phyloP scores from a whole-genome alignment of 228 moss, liverwort and hornwort species.

The Sphagnum magellanicum region DNA sequence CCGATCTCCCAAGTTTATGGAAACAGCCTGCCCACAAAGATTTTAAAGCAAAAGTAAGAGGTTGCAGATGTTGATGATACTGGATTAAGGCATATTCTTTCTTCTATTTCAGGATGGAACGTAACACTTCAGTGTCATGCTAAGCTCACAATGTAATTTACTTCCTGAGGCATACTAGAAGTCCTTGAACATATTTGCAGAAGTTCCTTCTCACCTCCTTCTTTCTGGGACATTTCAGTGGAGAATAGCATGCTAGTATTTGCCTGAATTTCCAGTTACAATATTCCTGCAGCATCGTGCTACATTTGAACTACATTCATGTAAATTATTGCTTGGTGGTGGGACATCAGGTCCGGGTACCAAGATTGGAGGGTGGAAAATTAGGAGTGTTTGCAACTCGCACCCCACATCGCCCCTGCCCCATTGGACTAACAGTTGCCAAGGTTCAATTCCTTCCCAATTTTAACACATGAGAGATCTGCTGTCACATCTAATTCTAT shows the following conservation, averaged over 20 bases:
- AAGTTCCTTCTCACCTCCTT: too few species aligned
- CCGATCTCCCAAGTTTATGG: conserved; percentile 92
- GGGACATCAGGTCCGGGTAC: conserved; percentile 87
- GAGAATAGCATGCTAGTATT: too few species aligned
- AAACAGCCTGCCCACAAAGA: conserved; percentile 92
- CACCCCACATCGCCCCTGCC: conserved; percentile 93
- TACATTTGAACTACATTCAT: too few species aligned
- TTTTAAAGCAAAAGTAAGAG: conserved; percentile 80
- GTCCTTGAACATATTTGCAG: too few species aligned
- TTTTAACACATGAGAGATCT: not conserved
- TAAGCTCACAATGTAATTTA: too few species aligned
- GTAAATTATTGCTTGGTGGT: conserved; percentile 1
- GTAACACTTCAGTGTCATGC: too few species aligned
- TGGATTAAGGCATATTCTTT: not conserved
- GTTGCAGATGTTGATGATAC: not conserved
- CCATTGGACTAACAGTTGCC: conserved; percentile 87
- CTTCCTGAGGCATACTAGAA: too few species aligned
- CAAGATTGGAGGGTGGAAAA: conserved; percentile 90
- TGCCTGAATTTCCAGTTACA: too few species aligned
- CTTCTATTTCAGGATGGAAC: not conserved
- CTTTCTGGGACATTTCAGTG: too few species aligned
- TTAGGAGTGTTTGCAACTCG: conserved; percentile 96
- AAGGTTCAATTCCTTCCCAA: conserved; percentile 38
- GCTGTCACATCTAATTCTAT: too few species aligned
- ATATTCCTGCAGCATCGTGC: too few species aligned